These are phyloP conservation scores for Entonaema liquescens DNA, from an alignment of 495 filamentous ascomycete genomes.

Conservation along the genomic window DNA sequence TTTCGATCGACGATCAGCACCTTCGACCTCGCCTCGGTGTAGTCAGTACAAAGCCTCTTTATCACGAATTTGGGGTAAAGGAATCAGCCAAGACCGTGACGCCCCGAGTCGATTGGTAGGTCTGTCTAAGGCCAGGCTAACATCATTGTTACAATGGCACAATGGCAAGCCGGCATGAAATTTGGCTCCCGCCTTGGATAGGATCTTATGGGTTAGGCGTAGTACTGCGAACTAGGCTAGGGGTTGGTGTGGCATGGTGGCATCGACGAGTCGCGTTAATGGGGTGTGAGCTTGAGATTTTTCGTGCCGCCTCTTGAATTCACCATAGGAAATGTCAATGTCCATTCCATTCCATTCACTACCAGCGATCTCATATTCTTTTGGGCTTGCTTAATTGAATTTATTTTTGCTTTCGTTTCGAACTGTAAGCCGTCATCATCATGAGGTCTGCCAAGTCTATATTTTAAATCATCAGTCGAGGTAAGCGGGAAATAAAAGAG, in stretches of 20 bases:
- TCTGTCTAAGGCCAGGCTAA: neutral
- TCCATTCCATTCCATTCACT: conserved; percentile 1
- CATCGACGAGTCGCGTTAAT: conserved; percentile 24
- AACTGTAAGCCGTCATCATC: neutral
- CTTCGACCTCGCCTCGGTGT: neutral
- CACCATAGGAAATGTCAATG: conserved; percentile 16
- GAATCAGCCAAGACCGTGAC: conserved; percentile 23
- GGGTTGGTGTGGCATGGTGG: neutral
- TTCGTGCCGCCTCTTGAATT: conserved; percentile 10
- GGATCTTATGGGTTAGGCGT: neutral
- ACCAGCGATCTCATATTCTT: neutral
- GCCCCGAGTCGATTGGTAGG: neutral
- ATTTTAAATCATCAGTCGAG: conserved; percentile 15
- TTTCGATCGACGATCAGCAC: neutral
- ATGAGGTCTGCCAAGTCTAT: conserved; percentile 18
- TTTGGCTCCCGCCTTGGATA: neutral
- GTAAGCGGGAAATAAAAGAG: neutral
- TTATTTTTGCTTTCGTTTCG: neutral
- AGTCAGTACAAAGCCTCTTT: conserved; percentile 22
- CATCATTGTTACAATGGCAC: neutral
- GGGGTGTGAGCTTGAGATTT: conserved; percentile 20
- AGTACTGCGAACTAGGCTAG: conserved; percentile 14
- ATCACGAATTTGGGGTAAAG: conserved; percentile 6
- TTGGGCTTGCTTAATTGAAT: neutral
- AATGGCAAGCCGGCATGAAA: neutral